Evolutionary conservation across 2,329 filamentous ascomycete genomes (phyloP).

Genomic region (Magnaporthales sp.): DNA sequence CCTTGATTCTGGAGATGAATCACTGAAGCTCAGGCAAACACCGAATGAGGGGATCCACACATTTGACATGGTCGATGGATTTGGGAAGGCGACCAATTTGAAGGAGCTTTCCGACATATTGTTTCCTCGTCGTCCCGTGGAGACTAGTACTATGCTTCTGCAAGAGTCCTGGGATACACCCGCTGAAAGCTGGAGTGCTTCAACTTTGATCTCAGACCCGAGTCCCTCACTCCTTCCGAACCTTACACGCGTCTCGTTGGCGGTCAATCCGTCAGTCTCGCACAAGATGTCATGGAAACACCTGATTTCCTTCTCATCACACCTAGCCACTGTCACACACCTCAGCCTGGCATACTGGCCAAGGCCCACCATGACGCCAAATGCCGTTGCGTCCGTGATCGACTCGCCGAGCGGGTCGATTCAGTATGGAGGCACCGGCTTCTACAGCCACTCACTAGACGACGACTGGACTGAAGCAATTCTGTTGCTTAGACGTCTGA

Average conservation of each 20-base stretch:
- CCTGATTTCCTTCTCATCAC: constrained; percentile 43
- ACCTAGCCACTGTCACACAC: constrained; percentile 46
- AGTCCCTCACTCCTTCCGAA: constrained; percentile 40
- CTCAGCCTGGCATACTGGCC: constrained; percentile 56
- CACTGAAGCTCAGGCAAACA: constrained; percentile 13
- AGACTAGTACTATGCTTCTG: constrained; percentile 14
- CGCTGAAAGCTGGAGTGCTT: constrained; percentile 13
- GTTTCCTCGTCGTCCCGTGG: constrained; percentile 23
- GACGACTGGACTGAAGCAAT: constrained; percentile 52
- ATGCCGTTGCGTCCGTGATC: constrained; percentile 39
- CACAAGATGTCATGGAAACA: constrained; percentile 46
- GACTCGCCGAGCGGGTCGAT: constrained; percentile 30
- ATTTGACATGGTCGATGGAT: constrained; percentile 44
- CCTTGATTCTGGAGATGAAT: constrained; percentile 14
- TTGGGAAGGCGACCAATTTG: constrained; percentile 41
- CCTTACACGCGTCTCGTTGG: constrained; percentile 53
- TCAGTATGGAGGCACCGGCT: constrained; percentile 43
- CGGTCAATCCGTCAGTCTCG: constrained; percentile 29
- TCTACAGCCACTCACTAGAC: constrained; percentile 50
- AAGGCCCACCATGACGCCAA: constrained; percentile 46
- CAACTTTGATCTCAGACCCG: constrained; percentile 14
- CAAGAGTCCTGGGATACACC: constrained; percentile 47
- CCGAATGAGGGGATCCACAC: constrained; percentile 39
- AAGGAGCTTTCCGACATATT: constrained; percentile 44
- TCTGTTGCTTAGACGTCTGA: constrained; percentile 44